These are phyloP conservation scores for Cercophora newfieldiana DNA, from an alignment of 495 filamentous ascomycete species.

Conservation along the genomic window DNA sequence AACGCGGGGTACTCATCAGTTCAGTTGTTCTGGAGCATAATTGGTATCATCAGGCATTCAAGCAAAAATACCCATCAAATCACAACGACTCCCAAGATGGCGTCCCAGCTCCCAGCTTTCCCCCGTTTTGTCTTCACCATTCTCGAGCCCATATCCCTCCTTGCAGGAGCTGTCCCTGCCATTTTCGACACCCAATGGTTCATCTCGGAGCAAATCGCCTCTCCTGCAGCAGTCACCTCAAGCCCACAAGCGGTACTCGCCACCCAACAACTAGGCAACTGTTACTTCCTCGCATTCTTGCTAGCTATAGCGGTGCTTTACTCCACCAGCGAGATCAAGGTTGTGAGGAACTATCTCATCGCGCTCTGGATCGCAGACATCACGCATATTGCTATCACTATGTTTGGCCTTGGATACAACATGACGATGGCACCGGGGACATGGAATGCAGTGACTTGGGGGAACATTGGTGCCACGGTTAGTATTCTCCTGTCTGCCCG, in stretches of 20 bases:
- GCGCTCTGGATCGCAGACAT: constrained; percentile 67
- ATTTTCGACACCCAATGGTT: constrained; percentile 59
- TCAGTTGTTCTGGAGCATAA: background rate
- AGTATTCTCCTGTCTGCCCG: constrained; percentile 22
- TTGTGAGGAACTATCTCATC: constrained; percentile 67
- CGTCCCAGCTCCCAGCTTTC: constrained; percentile 51
- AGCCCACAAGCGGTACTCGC: constrained; percentile 32
- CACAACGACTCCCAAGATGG: constrained; percentile 45
- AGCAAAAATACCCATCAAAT: background rate
- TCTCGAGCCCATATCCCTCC: constrained; percentile 67
- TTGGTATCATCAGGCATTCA: constrained; percentile 1
- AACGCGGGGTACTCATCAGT: background rate
- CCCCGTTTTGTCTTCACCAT: constrained; percentile 59
- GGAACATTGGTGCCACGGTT: constrained; percentile 67
- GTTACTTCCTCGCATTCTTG: constrained; percentile 65
- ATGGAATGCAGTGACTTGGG: constrained; percentile 74
- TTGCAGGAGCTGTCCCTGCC: constrained; percentile 58
- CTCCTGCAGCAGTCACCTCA: constrained; percentile 29
- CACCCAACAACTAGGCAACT: constrained; percentile 61
- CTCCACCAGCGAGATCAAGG: constrained; percentile 61
- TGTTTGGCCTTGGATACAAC: constrained; percentile 56
- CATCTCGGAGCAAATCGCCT: constrained; percentile 58
- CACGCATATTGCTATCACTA: constrained; percentile 67
- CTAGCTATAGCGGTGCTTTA: constrained; percentile 62
- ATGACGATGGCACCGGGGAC: constrained; percentile 51